Evolutionary conservation across 208 protist species (phyloP).

Genomic region (Polymyxa betae): DNA sequence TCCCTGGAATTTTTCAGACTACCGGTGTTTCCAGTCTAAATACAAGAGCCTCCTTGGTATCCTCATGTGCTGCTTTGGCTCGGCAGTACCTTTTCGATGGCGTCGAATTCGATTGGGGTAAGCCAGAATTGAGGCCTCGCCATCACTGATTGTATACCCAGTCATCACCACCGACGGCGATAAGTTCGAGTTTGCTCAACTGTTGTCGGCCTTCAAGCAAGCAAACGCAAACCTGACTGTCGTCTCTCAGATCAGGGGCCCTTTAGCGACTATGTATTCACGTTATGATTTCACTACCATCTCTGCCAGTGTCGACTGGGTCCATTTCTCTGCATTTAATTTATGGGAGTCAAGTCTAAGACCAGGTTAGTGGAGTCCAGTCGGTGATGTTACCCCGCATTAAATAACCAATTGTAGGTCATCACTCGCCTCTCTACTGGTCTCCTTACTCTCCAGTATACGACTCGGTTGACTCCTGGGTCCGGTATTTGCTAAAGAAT

Average conservation of each 20-base stretch:
- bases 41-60: background rate
- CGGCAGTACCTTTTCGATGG: constrained; percentile 15
- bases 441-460: background rate
- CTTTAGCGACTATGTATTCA: background rate
- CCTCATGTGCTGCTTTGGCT: background rate
- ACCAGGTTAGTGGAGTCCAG: too few species aligned
- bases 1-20: background rate
- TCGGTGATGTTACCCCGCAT: too few species aligned
- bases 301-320: background rate
- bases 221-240: background rate
- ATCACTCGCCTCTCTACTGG: background rate
- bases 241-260: background rate
- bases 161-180: background rate
- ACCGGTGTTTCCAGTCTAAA: background rate
- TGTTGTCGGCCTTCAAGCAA: background rate
- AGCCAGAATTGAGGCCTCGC: background rate
- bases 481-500: background rate
- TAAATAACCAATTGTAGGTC: background rate
- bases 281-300: background rate
- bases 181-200: background rate
- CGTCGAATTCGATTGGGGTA: constrained; percentile 28
- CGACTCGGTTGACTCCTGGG: background rate
- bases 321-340: background rate
- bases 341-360: too few species aligned
- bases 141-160: background rate